These are phyloP conservation scores for Zygosaccharomyces sapae DNA, from an alignment of 1,139 yeast species.

Conservation along the genomic window DNA sequence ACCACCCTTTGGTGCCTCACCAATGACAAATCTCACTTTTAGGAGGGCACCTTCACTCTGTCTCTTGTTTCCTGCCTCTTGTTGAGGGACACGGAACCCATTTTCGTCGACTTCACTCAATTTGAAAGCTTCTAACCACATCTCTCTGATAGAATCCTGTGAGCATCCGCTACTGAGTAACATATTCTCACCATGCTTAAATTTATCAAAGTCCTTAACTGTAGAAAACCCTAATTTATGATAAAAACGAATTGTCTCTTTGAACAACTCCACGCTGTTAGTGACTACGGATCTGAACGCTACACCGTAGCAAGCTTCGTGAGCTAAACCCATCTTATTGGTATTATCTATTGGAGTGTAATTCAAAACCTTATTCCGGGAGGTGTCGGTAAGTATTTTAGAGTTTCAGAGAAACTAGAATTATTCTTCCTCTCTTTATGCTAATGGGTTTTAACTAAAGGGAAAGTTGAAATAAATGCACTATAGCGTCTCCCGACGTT, in stretches of 20 bases:
- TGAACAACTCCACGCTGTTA: slow-evolving; percentile 45
- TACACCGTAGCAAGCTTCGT: slow-evolving; percentile 37
- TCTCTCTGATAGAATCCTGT: slow-evolving; percentile 59
- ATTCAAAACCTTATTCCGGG: neutral
- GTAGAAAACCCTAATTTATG: slow-evolving; percentile 54
- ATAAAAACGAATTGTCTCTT: slow-evolving; percentile 50
- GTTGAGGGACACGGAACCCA: slow-evolving; percentile 54
- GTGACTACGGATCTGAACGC: slow-evolving; percentile 63
- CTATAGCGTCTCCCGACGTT: slow-evolving; percentile 6
- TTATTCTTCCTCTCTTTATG: neutral
- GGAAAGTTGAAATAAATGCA: neutral
- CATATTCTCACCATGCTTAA: slow-evolving; percentile 37
- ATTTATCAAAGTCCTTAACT: slow-evolving; percentile 49
- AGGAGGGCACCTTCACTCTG: slow-evolving; percentile 55
- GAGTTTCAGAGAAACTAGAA: neutral
- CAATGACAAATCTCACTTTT: slow-evolving; percentile 53
- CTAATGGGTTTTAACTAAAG: slow-evolving; percentile 7
- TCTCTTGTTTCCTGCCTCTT: slow-evolving; percentile 44
- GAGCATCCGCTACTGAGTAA: slow-evolving; percentile 48
- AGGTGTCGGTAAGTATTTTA: neutral
- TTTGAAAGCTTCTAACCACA: slow-evolving; percentile 70
- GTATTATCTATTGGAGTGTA: neutral
- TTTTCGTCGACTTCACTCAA: slow-evolving; percentile 46
- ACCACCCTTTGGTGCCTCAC: slow-evolving; percentile 34
- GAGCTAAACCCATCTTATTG: slow-evolving; percentile 21